Base-by-base conservation (phyloP, 495 filamentous ascomycete species). In the Talaromyces trachyspermus region DNA sequence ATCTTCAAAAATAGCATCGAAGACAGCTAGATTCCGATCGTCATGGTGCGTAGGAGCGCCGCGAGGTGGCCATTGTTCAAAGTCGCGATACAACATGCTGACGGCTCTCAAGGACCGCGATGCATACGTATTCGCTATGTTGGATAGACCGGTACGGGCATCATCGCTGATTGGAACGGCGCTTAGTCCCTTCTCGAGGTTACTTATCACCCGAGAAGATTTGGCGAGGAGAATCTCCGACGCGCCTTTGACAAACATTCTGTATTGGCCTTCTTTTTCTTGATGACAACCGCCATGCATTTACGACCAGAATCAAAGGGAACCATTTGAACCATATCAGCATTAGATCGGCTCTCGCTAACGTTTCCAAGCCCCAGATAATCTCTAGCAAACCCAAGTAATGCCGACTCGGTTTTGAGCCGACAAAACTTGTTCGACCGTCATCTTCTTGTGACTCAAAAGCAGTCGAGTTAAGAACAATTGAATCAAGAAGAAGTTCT, bases 341-440 rank as follows among this genome's bases (percentile, higher is more conserved):
- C 78, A 54, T 83, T 87, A 5, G 83, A 75, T n/a, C 87, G 74
- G 50, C 81, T 78, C 53, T 88, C 79, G 47, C 70, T 72, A 1
- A 89, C 71, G 0, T 80, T 75, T 2, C 77, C 79, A 79, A 94
- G 86, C 8, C 76, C 86, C n/a, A 94, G 71, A 54, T 83, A 70
- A 33, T 88, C 84, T 46, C 78, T 76, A 12, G 88, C 87, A 51
- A 89, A 84, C 17, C 74, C 74, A 12, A 95, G 69, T 29, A 95
- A 70, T 1, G 89, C 86, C 5, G 88, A 91, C 56, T 95, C 89
- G 0, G 89, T 95, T 94, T 95, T 4, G 89, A 94, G 42, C 89
- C 89, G 47, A 94, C 79, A 51, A 90, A 95, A 0, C 78, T 76
- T 43, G 69, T 63, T 9, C 76, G 66, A 0, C 77, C 77, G 30